These are phyloP conservation scores for Dipodascus geniculatus DNA, from an alignment of 805 yeast species.

Conservation along the genomic window DNA sequence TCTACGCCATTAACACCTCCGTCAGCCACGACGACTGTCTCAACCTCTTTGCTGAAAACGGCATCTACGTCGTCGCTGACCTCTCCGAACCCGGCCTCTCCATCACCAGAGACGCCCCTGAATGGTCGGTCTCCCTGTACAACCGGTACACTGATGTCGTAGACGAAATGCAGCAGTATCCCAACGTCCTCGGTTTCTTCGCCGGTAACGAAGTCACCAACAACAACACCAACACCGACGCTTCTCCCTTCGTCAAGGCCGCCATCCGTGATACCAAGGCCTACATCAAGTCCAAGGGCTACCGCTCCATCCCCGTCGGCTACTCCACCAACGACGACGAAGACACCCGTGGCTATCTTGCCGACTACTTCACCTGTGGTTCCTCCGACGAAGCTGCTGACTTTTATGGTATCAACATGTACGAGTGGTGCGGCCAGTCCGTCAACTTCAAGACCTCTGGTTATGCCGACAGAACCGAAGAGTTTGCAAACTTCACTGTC, in stretches of 20 bases:
- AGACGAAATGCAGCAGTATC: slow-evolving; percentile 64
- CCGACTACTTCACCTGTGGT: slow-evolving; percentile 83
- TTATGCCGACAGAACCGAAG: slow-evolving; percentile 57
- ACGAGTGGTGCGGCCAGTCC: slow-evolving; percentile 76
- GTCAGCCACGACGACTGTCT: slow-evolving; percentile 69
- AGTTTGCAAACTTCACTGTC: slow-evolving; percentile 58
- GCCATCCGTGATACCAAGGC: slow-evolving; percentile 82
- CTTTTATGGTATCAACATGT: slow-evolving; percentile 78
- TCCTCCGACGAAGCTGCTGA: slow-evolving; percentile 46
- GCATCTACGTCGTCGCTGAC: slow-evolving; percentile 86
- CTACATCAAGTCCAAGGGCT: slow-evolving; percentile 54
- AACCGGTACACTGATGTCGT: slow-evolving; percentile 72
- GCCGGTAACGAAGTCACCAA: slow-evolving; percentile 97
- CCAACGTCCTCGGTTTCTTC: slow-evolving; percentile 83
- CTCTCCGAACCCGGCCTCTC: slow-evolving; percentile 76
- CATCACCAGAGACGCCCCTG: slow-evolving; percentile 64
- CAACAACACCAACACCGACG: slow-evolving; percentile 65
- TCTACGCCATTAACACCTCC: slow-evolving; percentile 71
- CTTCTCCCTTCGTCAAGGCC: slow-evolving; percentile 93
- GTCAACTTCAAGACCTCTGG: slow-evolving; percentile 47
- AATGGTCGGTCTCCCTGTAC: slow-evolving; percentile 63
- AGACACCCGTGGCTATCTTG: slow-evolving; percentile 64
- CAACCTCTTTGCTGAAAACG: slow-evolving; percentile 64
- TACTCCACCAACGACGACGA: slow-evolving; percentile 87
- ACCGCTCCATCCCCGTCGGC: slow-evolving; percentile 84